Evolutionary conservation across 192 early-diverging fungal genomes (phyloP), one percentile per base, ranked within the genome.

Genomic region (Entophlyctis luteolus): DNA sequence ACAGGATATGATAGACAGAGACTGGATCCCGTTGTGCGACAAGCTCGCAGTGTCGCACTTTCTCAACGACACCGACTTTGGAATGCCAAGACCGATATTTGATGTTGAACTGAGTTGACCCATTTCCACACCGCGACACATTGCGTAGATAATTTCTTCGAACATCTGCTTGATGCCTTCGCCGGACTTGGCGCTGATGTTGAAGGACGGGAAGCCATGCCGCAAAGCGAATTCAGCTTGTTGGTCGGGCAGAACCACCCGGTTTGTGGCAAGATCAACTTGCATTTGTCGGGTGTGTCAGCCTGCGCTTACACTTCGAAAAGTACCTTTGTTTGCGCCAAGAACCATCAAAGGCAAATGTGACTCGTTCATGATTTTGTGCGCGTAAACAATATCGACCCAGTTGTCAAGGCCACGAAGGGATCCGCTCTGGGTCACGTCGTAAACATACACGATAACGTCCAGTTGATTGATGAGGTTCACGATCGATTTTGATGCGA

Each of bases 381-480:
- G 42, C 6, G 22, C 28, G 23, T 60, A 28, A 1, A 73, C 63
- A 22, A 72, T 55, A 31, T 68, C 23, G 6, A 73, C 34, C 72
- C 72, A 73, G 23, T 67, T 59, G 34, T 73, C 72, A 2, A 73
- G 55, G 14, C 35, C 42, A 14, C 71, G 65, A 12, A 74, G 62
- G 16, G 59, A 54, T 4, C 72, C 72, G 0, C 47, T n/a, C 42
- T 71, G 72, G n/a, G 67, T 70, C 0, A 63, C 52, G 55, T 74
- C 72, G 42, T 74, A 74, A 10, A 74, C 67, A 23, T 70, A 59
- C 5, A 71, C 3, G 0, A 74, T 46, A 0, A 54, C 72, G 42
- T 74, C 50, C 10, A 54, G 67, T 14, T 20, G 20, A 33, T 55
- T 46, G 25, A 74, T 50, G 29, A 46, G 57, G 55, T 70, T 74